Base-by-base conservation (phyloP, 2,329 filamentous ascomycete genomes). In the Neonectria magnoliae region DNA sequence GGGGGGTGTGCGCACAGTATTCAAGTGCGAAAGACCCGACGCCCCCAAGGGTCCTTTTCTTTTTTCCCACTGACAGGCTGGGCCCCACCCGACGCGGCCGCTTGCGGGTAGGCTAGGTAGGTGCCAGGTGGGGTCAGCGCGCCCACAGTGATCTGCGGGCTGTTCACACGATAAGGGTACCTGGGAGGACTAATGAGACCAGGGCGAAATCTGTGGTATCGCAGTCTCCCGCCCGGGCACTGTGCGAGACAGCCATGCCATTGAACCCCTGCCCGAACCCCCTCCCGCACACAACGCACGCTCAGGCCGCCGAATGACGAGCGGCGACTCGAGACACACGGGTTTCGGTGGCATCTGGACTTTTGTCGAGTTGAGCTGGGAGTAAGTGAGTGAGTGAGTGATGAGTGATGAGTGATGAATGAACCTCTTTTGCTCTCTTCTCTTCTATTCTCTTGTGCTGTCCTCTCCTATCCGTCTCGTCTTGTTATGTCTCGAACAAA, bases 101-200 rank as follows among this genome's bases (percentile, higher is more conserved):
- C 58, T 65, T 57, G 50, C 62, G 62, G 63, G 60, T 57, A 53
- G 60, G 22, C 54, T 57, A 62, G 53, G 38, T 64, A 47, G n/a
- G n/a, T 33, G 38, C 60, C 50, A 62, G 53, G 25, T 55, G 27
- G 60, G 33, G 52, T 36, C 33, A 5, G 51, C 29, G 38, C 36
- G 27, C 38, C 14, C 22, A 62, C 60, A 62, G 60, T 62, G 33
- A 10, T 2, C 10, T 6, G 6, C 4, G 1, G 1, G 6, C 2
- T 13, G 13, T 38, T 41, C 5, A 20, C 33, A 54, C 45, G 48
- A 33, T 31, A 41, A 29, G 22, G 22, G 10, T 25, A 50, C 44
- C 22, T 50, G 8, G 20, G 3, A 4, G 4, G 5, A 7, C n/a
- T n/a, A 20, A n/a, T 11, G 48, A 3, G 14, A 13, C 18, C 9